A percentile compares a stretch with the other conserved stretches of the same genome.
These are phyloP conservation scores for Torrubiellomyces zombiae DNA, from an alignment of 2,329 filamentous ascomycete genomes.

Conservation along the genomic window DNA sequence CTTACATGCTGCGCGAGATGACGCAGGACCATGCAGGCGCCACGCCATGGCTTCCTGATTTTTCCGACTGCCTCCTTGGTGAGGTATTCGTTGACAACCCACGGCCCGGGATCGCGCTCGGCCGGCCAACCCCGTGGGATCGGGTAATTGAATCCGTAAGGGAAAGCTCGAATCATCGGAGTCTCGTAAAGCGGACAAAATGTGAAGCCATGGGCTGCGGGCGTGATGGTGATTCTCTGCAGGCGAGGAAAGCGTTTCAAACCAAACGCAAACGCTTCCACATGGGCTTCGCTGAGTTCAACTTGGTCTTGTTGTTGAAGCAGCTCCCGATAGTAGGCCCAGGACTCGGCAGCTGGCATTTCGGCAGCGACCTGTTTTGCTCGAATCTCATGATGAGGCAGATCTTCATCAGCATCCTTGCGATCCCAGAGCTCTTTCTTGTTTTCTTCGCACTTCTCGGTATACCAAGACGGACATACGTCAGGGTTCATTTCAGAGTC, in stretches of 20 bases:
- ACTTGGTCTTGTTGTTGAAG: constrained; percentile 15
- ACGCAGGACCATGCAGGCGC: too few relatives aligned
- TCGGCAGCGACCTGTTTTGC: too few relatives aligned
- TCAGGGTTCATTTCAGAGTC: too few relatives aligned
- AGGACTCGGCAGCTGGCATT: too few relatives aligned
- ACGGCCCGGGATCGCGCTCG: constrained; percentile 8
- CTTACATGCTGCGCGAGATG: too few relatives aligned
- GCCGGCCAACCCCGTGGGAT: constrained; percentile 13
- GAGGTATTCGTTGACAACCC: constrained; percentile 15
- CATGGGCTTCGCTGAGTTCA: constrained; percentile 11
- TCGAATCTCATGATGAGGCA: too few relatives aligned
- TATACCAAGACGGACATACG: too few relatives aligned
- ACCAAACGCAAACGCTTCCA: constrained; percentile 15
- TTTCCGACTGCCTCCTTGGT: too few relatives aligned
- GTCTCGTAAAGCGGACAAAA: constrained; percentile 22
- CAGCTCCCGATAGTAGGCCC: constrained; percentile 15
- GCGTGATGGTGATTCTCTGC: constrained; percentile 20
- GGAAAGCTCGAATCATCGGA: constrained; percentile 23
- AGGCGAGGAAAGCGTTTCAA: constrained; percentile 18
- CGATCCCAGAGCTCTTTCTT: too few relatives aligned
- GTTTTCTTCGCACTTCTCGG: too few relatives aligned
- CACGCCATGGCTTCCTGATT: too few relatives aligned
- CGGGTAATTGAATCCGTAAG: constrained; percentile 21
- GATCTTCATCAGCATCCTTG: too few relatives aligned
- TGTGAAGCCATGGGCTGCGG: constrained; percentile 19